Conservation (phyloP, 805 yeast genomes). For the Candida takata region DNA sequence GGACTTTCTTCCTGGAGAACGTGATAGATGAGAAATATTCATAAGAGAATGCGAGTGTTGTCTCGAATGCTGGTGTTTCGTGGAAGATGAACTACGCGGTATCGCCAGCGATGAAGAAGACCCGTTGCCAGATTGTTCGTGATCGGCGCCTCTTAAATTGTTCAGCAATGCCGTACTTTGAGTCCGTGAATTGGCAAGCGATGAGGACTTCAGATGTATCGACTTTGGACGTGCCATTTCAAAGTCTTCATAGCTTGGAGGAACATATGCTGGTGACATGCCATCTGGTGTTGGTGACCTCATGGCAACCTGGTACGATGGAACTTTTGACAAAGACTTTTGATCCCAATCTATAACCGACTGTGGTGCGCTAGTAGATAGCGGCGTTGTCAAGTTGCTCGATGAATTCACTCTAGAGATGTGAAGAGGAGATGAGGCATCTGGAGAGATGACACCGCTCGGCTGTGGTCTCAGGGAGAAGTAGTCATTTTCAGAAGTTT, state of each 20-base stretch:
- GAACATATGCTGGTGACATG: slow-evolving; percentile 63
- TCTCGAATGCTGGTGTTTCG: neutral
- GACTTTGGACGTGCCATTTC: slow-evolving; percentile 20
- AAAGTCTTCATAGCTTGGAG: slow-evolving; percentile 15
- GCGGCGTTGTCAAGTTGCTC: slow-evolving; percentile 17
- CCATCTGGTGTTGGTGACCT: slow-evolving; percentile 44
- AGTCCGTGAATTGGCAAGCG: slow-evolving; percentile 21
- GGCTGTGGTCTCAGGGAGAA: slow-evolving; percentile 22
- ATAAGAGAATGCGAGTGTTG: neutral
- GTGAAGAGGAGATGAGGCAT: slow-evolving; percentile 47
- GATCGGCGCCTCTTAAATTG: slow-evolving; percentile 15
- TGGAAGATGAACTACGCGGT: neutral
- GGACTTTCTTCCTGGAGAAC: neutral
- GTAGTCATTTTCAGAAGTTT: slow-evolving; percentile 27
- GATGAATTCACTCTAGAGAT: slow-evolving; percentile 55
- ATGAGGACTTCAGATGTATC: slow-evolving; percentile 22
- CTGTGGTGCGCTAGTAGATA: neutral
- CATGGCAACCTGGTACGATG: slow-evolving; percentile 78
- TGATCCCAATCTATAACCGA: slow-evolving; percentile 33
- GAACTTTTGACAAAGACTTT: slow-evolving; percentile 57
- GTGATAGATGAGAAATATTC: neutral
- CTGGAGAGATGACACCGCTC: slow-evolving; percentile 29
- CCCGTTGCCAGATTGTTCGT: neutral
- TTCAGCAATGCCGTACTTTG: slow-evolving; percentile 21
- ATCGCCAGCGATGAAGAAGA: neutral